These are phyloP conservation scores for Williopsis jadinii DNA, from an alignment of 1,139 yeast species.

Conservation along the genomic window DNA sequence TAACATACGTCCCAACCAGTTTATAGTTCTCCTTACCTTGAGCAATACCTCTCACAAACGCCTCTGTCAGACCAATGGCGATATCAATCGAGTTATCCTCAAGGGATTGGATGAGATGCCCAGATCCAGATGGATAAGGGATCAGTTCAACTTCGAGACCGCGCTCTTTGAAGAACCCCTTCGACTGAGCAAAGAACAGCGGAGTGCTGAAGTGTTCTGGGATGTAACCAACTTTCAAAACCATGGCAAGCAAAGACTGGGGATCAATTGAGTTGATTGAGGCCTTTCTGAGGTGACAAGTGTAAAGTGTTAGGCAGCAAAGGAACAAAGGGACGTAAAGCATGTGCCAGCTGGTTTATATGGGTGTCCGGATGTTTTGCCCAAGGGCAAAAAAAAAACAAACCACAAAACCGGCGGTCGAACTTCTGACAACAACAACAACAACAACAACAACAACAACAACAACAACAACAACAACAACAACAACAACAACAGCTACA, in stretches of 20 bases:
- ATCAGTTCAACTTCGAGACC: slow-evolving; percentile 53
- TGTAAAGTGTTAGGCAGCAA: no score
- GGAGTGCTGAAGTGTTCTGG: slow-evolving; percentile 95
- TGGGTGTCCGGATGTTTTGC: no score
- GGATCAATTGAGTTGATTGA: no score
- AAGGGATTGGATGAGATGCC: slow-evolving; percentile 72
- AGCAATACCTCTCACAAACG: slow-evolving; percentile 76
- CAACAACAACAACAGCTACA: no score
- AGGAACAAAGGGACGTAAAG: no score
- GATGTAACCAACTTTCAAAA: slow-evolving; percentile 64
- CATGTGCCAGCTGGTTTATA: no score
- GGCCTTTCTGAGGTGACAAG: no score
- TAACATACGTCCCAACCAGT: slow-evolving; percentile 74
- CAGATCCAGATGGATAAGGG: slow-evolving; percentile 83
- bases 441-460: no score
- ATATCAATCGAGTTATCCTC: slow-evolving; percentile 60
- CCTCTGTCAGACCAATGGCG: slow-evolving; percentile 88
- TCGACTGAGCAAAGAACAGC: slow-evolving; percentile 57
- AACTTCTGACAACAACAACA: no score
- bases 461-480: no score
- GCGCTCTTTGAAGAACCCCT: slow-evolving; percentile 45
- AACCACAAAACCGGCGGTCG: no score
- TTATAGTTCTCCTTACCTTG: slow-evolving; percentile 61
- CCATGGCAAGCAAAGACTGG: slow-evolving; percentile 8
- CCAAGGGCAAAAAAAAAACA: no score